Conservation (phyloP, 495 filamentous ascomycete species). For the Aspergillus heteromorphus region DNA sequence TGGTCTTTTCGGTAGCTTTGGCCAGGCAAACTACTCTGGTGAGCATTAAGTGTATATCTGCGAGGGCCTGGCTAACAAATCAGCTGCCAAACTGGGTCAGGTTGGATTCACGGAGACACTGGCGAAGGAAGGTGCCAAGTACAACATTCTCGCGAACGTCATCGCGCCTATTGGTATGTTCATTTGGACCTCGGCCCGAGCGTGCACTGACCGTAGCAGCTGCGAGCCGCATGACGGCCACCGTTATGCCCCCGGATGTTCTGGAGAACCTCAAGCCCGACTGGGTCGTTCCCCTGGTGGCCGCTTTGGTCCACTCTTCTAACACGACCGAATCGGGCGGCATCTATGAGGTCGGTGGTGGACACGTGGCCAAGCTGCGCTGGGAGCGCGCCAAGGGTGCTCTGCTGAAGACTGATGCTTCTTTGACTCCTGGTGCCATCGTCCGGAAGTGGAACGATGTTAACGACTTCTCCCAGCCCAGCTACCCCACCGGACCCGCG, state of each 20-base stretch:
- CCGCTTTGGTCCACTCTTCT: conserved; percentile 80
- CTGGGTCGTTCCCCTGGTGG: conserved; percentile 93
- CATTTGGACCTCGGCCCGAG: background rate
- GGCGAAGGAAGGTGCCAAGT: conserved; percentile 95
- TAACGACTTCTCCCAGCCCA: conserved; percentile 77
- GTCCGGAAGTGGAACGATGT: conserved; percentile 85
- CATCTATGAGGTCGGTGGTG: conserved; percentile 93
- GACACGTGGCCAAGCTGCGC: conserved; percentile 85
- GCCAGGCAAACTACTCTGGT: conserved; percentile 94
- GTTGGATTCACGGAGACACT: conserved; percentile 98
- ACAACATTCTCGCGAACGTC: conserved; percentile 94
- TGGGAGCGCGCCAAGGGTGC: conserved; percentile 95
- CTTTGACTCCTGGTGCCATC: conserved; percentile 82
- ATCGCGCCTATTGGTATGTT: conserved; percentile 80
- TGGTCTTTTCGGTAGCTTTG: conserved; percentile 92
- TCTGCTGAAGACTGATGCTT: conserved; percentile 82
- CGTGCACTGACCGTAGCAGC: conserved; percentile 40
- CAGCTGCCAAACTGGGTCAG: conserved; percentile 89
- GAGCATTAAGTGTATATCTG: conserved; percentile 15
- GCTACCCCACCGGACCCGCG: conserved; percentile 79
- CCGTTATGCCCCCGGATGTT: conserved; percentile 93
- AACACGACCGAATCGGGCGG: conserved; percentile 79
- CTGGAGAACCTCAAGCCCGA: conserved; percentile 86
- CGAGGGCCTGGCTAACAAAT: conserved; percentile 7
- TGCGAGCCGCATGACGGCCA: conserved; percentile 94